These are phyloP conservation scores for Baorangia bicolor DNA, from an alignment of 768 basidiomycete genomes.

Conservation along the genomic window DNA sequence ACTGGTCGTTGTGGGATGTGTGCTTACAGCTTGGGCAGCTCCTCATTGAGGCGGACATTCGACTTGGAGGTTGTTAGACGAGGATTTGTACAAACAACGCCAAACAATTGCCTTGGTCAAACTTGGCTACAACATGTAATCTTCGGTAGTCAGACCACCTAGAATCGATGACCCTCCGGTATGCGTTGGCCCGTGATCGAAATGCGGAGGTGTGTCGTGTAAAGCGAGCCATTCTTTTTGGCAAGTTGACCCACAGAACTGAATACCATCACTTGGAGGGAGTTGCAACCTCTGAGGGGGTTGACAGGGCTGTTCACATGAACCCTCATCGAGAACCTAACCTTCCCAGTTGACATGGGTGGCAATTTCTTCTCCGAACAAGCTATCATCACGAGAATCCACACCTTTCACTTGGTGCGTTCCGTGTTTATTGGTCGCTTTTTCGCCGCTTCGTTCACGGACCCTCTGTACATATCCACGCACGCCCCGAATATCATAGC, in stretches of 20 bases:
- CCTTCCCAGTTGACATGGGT: slow-evolving; percentile 7
- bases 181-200: neutral
- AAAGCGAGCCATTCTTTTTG: neutral
- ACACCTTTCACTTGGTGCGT: slow-evolving; percentile 5
- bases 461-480: neutral
- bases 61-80: neutral
- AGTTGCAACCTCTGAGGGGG: neutral
- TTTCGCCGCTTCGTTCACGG: slow-evolving; percentile 19
- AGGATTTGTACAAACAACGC: slow-evolving; percentile 1
- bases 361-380: slow-evolving; percentile 5
- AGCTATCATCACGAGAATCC: slow-evolving; percentile 22
- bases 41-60: neutral
- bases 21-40: neutral
- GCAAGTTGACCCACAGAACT: neutral
- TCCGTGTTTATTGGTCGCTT: slow-evolving; percentile 2
- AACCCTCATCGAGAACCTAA: slow-evolving; percentile 13
- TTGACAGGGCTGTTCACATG: slow-evolving; percentile 14
- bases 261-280: slow-evolving; percentile 3
- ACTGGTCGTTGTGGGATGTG: neutral
- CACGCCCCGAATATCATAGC: slow-evolving; percentile 16
- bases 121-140: too few species aligned
- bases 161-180: neutral
- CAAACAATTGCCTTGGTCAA: neutral
- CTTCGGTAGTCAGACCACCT: neutral
- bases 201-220: neutral